phyloP scores from a whole-genome alignment of 441 rosid species.

The Populus tomentosa region DNA sequence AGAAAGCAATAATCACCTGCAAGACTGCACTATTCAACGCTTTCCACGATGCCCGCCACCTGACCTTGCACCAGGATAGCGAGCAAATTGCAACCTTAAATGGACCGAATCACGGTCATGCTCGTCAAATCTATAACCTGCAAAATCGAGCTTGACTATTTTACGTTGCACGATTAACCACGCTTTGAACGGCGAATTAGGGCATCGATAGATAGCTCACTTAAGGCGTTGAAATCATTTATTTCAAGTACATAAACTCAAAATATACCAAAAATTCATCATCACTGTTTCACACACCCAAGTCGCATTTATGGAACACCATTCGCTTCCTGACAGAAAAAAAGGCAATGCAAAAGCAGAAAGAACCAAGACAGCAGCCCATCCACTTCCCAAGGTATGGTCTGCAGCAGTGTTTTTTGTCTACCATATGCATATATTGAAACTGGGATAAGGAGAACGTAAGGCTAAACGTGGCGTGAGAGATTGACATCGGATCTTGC shows the following conservation, averaged over 20 bases:
- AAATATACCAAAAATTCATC: constrained; percentile 9
- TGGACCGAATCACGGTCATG: constrained; percentile 54
- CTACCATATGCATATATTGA: neutral
- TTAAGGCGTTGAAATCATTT: constrained; percentile 16
- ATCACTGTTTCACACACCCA: constrained; percentile 11
- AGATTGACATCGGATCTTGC: neutral
- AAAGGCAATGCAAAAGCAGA: neutral
- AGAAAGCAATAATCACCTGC: constrained; percentile 42
- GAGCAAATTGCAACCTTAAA: constrained; percentile 74
- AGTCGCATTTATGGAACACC: neutral
- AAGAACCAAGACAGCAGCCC: neutral
- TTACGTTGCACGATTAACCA: constrained; percentile 33
- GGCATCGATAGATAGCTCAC: constrained; percentile 18
- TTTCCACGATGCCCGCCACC: constrained; percentile 68
- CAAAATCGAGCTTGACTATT: constrained; percentile 54
- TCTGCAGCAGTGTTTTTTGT: neutral
- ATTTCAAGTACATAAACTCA: constrained; percentile 15
- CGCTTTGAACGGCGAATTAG: constrained; percentile 20
- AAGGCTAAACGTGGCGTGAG: neutral
- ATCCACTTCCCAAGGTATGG: neutral
- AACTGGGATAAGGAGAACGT: neutral
- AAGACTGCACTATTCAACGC: constrained; percentile 35
- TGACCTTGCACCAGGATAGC: constrained; percentile 75
- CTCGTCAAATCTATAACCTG: constrained; percentile 71
- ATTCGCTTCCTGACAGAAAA: neutral